phyloP scores from a whole-genome alignment of 202 grass and related monocot genomes.

The Setaria viridis region DNA sequence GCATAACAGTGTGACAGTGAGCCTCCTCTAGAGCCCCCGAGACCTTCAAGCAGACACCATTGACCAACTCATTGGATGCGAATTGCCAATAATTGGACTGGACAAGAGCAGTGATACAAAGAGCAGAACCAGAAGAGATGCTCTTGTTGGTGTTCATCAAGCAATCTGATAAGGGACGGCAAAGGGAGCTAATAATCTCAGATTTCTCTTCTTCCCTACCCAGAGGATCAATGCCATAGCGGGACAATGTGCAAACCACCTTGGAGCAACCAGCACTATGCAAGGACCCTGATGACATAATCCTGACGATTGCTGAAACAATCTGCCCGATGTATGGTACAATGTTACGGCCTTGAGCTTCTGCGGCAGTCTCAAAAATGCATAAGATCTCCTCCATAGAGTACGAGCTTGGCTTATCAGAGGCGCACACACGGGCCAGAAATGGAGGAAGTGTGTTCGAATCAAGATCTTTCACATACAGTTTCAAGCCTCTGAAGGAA shows the following conservation, averaged over 20 bases:
- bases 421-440: conserved; percentile 55
- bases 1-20: conserved; percentile 49
- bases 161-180: conserved; percentile 60
- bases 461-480: conserved; percentile 61
- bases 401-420: conserved; percentile 37
- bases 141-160: conserved; percentile 64
- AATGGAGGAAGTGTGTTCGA: conserved; percentile 65
- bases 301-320: conserved; percentile 47
- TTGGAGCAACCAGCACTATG: conserved; percentile 55
- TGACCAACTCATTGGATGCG: conserved; percentile 59
- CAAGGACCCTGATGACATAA: conserved; percentile 46
- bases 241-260: conserved; percentile 56
- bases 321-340: conserved; percentile 57
- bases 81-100: conserved; percentile 69
- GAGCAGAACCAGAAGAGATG: conserved; percentile 59
- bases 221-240: conserved; percentile 61
- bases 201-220: conserved; percentile 56
- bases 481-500: conserved; percentile 48
- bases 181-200: conserved; percentile 54
- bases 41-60: conserved; percentile 73
- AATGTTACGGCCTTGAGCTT: conserved; percentile 60
- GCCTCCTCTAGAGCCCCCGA: conserved; percentile 61
- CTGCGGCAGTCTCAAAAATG: conserved; percentile 64
- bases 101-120: conserved; percentile 62
- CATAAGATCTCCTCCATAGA: conserved; percentile 54